A percentile compares a stretch with the other conserved stretches of the same genome.
These are phyloP conservation scores for Pseudogymnoascus sp. DNA, from an alignment of 2,329 filamentous ascomycete genomes.

Conservation along the genomic window DNA sequence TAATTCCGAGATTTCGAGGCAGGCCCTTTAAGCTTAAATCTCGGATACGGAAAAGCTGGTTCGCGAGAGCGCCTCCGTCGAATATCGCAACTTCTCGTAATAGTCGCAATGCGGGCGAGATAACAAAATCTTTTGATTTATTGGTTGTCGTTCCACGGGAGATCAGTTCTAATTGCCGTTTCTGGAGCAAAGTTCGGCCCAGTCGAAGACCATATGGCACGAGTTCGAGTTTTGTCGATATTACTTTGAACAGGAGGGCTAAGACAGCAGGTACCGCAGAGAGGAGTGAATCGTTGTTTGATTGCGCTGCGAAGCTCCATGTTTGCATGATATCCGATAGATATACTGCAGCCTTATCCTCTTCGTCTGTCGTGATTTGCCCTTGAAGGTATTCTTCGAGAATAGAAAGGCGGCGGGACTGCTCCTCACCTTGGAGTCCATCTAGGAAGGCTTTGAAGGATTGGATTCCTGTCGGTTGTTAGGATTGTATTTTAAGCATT, in stretches of 20 bases:
- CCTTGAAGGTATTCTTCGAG: conserved; percentile 60
- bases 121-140: conserved; percentile 77
- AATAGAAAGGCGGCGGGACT: conserved; percentile 46
- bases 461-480: conserved; percentile 44
- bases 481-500: neutral
- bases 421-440: conserved; percentile 45
- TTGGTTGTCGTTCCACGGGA: conserved; percentile 70
- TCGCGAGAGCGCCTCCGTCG: conserved; percentile 75
- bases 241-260: conserved; percentile 68
- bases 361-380: conserved; percentile 40
- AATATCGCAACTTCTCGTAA: conserved; percentile 78
- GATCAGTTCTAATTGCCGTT: conserved; percentile 71
- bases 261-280: conserved; percentile 74
- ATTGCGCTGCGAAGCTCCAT: conserved; percentile 75
- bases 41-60: conserved; percentile 66
- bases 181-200: conserved; percentile 73
- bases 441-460: conserved; percentile 67
- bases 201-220: conserved; percentile 67
- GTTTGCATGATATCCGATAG: conserved; percentile 76
- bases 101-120: conserved; percentile 78
- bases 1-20: conserved; percentile 71
- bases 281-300: conserved; percentile 71
- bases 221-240: conserved; percentile 67
- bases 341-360: conserved; percentile 52
- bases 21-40: conserved; percentile 73